Evolutionary conservation across 768 basidiomycete genomes (phyloP).

Genomic region (Podaxis carcinomalis): DNA sequence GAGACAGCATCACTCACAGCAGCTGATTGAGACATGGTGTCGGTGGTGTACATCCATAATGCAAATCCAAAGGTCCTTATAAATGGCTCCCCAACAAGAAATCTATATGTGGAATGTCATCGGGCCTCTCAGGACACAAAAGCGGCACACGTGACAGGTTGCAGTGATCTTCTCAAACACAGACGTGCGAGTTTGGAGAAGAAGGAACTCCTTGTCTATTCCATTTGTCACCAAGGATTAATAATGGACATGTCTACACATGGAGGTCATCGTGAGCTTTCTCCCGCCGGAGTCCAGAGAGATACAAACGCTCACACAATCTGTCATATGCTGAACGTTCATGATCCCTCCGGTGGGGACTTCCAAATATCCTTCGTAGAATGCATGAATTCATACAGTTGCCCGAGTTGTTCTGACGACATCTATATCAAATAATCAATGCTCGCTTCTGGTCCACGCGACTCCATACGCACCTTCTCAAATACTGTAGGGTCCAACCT

Average conservation of each 20-base stretch:
- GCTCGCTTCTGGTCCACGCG: not conserved
- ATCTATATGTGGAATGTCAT: not conserved
- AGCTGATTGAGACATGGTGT: conserved; percentile 12
- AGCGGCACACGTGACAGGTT: not conserved
- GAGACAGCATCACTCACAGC: not conserved
- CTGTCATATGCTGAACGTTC: not conserved
- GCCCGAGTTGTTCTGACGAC: conserved; percentile 87
- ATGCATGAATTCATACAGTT: conserved; percentile 93
- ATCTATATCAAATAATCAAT: conserved; percentile 43
- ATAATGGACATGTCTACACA: conserved; percentile 1
- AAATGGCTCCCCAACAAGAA: not conserved
- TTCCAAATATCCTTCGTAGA: conserved; percentile 89
- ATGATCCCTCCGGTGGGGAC: conserved; percentile 30
- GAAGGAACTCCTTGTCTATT: conserved; percentile 2
- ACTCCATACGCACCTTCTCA: conserved; percentile 57
- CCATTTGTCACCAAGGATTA: not conserved
- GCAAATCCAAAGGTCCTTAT: not conserved
- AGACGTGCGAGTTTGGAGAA: not conserved
- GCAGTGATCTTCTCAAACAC: not conserved
- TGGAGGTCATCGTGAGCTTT: conserved; percentile 9
- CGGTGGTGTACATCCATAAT: not conserved
- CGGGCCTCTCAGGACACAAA: not conserved
- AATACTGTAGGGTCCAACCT: conserved; percentile 66
- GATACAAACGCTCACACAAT: conserved; percentile 9
- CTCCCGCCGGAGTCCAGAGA: not conserved